Base-by-base conservation (phyloP, 1,139 yeast species). In the Taphrina populina region DNA sequence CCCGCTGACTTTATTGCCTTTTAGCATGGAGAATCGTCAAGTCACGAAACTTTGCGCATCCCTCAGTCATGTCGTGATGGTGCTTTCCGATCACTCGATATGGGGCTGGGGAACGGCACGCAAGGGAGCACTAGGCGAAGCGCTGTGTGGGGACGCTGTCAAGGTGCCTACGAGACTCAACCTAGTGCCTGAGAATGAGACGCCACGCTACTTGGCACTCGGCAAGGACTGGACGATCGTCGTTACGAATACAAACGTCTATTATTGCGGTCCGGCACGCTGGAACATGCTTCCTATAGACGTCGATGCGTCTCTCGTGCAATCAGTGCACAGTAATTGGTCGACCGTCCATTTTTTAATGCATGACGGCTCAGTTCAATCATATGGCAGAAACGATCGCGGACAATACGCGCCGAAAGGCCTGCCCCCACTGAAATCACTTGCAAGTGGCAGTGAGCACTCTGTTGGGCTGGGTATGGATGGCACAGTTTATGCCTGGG, bases 31-130 rank as follows among this genome's bases (percentile, higher is more conserved):
- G 1, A 58, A 58, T 1, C 24, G 15, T 4, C 65, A 69, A 8
- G 66, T 72, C 32, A 57, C 58, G 1, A 63, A 64, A 11, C 62
- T 83, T 1, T 64, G 70, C 41, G 70, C 82, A 0, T 81, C 88
- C 0, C 66, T 87, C 55, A 75, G 78, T 47, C 88, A 83, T 60
- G 76, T 80, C 0, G 73, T 84, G 0, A 67, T 82, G 0, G 67
- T 72, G 32, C 65, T 75, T 1, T 65, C 63, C 0, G 69, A 74
- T 49, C 79, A 79, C 0, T 64, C 68, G 2, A 67, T 84, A 0
- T 78, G 74, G 63, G 95, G 95, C 0, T 88, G 95, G 94, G 97
- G 97, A 0, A 79, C 78, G 47, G 79, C 85, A 47, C 77, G 88
- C 39, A 84, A 82, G 65, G 88, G 92, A 4, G 95, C 88, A 66